Evolutionary conservation across 78 protist genomes (phyloP).

Genomic region (Dictyostelium purpureum): DNA sequence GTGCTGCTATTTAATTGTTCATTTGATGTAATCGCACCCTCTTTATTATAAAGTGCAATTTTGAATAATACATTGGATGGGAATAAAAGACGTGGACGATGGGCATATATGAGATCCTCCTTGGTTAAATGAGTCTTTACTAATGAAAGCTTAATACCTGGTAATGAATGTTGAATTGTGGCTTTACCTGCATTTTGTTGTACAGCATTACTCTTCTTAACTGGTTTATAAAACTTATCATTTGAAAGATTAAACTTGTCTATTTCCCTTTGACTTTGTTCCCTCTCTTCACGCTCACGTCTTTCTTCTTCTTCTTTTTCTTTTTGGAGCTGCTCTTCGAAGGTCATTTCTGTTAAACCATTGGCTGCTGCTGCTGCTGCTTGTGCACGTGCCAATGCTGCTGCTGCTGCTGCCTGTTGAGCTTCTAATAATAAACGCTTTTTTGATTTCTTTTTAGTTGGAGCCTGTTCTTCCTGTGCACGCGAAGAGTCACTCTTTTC

Average conservation of each 20-base stretch:
- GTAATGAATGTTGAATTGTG: conserved; percentile 61
- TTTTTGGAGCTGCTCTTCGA: neutral
- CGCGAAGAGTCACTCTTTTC: neutral
- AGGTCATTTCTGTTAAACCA: neutral
- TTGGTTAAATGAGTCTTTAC: conserved; percentile 54
- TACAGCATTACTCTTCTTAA: neutral
- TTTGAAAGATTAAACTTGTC: conserved; percentile 82
- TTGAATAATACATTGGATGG: conserved; percentile 9
- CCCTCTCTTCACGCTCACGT: conserved; percentile 37
- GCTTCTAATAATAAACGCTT: conserved; percentile 2
- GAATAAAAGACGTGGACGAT: conserved; percentile 42
- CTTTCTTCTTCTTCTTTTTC: conserved; percentile 15
- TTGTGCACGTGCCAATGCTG: neutral
- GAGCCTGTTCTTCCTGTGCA: conserved; percentile 2
- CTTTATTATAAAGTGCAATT: conserved; percentile 28
- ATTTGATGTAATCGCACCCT: neutral
- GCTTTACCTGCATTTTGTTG: conserved; percentile 35
- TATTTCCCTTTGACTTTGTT: neutral
- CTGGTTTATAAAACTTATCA: conserved; percentile 57
- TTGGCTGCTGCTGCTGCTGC: conserved; percentile 25
- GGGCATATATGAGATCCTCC: conserved; percentile 26
- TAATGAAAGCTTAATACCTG: conserved; percentile 67
- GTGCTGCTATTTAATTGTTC: neutral
- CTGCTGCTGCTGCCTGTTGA: neutral
- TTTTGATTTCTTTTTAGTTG: conserved; percentile 36